Conservation (phyloP, 2,329 filamentous ascomycete species). For the Metarhizium album region DNA sequence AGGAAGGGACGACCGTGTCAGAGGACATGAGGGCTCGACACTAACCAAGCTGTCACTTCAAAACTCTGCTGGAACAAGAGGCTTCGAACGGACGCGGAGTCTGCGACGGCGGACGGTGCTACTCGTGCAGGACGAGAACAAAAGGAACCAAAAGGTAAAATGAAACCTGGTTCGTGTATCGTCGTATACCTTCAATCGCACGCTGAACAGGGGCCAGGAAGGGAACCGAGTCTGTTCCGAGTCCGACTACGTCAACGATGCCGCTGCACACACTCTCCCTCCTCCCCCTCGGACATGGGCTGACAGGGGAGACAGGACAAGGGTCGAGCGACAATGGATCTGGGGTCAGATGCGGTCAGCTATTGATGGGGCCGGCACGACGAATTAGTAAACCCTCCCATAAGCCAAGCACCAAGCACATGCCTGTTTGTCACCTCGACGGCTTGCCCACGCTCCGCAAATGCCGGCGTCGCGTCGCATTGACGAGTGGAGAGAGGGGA, state of each 20-base stretch:
- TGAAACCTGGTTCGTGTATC: not conserved
- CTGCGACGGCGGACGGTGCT: not conserved
- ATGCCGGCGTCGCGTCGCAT: not conserved
- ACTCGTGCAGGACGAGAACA: not conserved
- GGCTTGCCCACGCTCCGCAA: not conserved
- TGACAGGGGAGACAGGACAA: not conserved
- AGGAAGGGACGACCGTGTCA: not conserved
- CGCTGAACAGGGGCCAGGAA: not conserved
- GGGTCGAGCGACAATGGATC: not conserved
- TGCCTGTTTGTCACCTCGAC: too few species aligned
- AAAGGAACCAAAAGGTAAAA: not conserved
- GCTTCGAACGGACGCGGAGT: not conserved
- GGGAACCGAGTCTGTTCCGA: too few species aligned
- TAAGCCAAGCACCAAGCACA: too few species aligned
- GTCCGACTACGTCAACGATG: not conserved
- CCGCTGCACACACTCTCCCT: not conserved
- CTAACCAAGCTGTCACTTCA: not conserved
- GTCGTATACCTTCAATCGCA: not conserved
- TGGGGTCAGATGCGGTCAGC: not conserved
- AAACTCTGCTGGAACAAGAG: not conserved
- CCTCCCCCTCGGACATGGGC: not conserved
- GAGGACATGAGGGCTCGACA: not conserved
- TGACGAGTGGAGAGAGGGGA: not conserved
- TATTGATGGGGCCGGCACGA: too few species aligned
- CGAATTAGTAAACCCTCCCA: too few species aligned